A percentile compares a stretch with the other conserved stretches of the same genome.
These are phyloP conservation scores for Paramecium biaurelia DNA, from an alignment of 73 alveolate genomes.

Conservation along the genomic window DNA sequence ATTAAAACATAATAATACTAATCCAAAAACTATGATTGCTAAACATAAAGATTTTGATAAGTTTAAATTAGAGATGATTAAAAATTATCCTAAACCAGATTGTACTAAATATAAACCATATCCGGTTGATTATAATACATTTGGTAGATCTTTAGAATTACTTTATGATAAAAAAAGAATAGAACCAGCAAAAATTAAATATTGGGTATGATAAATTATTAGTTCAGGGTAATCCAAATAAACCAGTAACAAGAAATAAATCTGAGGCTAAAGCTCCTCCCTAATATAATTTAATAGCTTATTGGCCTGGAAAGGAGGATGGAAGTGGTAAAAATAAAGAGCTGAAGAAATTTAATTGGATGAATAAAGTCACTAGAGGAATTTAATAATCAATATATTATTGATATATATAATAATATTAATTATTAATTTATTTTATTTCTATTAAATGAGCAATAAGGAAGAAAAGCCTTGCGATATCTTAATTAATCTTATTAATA, in stretches of 20 bases:
- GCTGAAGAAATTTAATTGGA: conserved; percentile 54
- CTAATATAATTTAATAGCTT: conserved; percentile 37
- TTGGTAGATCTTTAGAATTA: conserved; percentile 48
- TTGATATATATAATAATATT: not conserved
- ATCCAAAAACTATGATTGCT: conserved; percentile 38
- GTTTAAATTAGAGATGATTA: not conserved
- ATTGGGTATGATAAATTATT: conserved; percentile 1
- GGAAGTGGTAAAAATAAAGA: conserved; percentile 58
- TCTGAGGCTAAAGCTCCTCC: conserved; percentile 29
- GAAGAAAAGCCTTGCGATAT: not conserved
- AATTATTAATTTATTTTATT: not conserved
- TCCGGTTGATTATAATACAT: conserved; percentile 58
- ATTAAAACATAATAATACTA: not conserved
- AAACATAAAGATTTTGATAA: conserved; percentile 40
- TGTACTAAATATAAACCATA: conserved; percentile 44
- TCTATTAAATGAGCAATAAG: not conserved
- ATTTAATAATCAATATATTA: conserved; percentile 52
- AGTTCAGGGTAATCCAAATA: not conserved
- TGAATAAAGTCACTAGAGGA: conserved; percentile 59
- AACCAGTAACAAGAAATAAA: conserved; percentile 26
- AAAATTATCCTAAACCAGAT: conserved; percentile 60
- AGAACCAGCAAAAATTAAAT: conserved; percentile 34
- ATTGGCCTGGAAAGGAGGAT: conserved; percentile 59
- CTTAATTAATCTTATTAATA: not conserved
- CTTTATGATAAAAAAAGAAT: conserved; percentile 36